Evolutionary conservation across 306 rosid species (phyloP).

Genomic region (Geum urbanum): DNA sequence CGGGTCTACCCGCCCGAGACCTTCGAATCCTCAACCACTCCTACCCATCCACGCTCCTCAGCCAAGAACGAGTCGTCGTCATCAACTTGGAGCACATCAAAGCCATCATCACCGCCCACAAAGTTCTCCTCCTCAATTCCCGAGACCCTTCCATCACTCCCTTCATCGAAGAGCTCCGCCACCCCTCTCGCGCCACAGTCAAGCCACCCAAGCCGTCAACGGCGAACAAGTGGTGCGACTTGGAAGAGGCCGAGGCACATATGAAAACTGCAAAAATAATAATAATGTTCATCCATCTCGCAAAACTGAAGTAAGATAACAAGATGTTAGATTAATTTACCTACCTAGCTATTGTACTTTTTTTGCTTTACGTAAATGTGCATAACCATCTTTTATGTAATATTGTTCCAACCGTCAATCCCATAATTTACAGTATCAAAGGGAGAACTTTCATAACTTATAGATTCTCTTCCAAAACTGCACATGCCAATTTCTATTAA

Average conservation of each 20-base stretch:
- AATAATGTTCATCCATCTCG: too few species aligned
- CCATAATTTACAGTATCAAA: too few species aligned
- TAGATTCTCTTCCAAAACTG: too few species aligned
- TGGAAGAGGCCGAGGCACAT: constrained; percentile 40
- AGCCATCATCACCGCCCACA: constrained; percentile 86
- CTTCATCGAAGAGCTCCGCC: constrained; percentile 69
- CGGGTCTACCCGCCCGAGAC: constrained; percentile 89
- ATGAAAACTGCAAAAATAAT: too few species aligned
- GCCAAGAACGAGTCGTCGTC: constrained; percentile 83
- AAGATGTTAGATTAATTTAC: too few species aligned
- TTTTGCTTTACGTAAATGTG: too few species aligned
- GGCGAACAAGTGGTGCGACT: constrained; percentile 38
- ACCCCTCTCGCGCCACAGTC: constrained; percentile 55
- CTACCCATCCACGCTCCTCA: constrained; percentile 59
- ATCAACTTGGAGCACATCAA: constrained; percentile 91
- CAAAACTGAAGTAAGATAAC: too few species aligned
- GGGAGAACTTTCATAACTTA: too few species aligned
- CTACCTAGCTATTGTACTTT: too few species aligned
- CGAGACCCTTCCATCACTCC: constrained; percentile 86
- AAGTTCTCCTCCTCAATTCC: constrained; percentile 79
- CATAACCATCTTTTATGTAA: too few species aligned
- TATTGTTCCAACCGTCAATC: too few species aligned
- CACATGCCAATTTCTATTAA: too few species aligned
- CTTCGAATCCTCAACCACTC: constrained; percentile 85
- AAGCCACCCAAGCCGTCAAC: constrained; percentile 34